Evolutionary conservation across 768 basidiomycete species (phyloP).

Genomic region (Scleroderma citrinum): DNA sequence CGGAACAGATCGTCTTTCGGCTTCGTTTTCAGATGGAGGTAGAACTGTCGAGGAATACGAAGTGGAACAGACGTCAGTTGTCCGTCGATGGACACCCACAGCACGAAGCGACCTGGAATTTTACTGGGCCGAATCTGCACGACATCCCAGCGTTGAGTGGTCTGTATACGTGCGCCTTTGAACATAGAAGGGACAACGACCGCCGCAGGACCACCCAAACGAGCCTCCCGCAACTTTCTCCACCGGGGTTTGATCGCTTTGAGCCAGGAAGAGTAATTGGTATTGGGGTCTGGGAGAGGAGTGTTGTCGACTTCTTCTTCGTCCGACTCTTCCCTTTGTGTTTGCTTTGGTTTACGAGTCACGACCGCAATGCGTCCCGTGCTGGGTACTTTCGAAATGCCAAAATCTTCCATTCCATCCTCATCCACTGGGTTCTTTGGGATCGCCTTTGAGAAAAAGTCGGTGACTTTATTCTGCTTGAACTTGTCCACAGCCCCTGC

Average conservation of each 20-base stretch:
- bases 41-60: constrained; percentile 87
- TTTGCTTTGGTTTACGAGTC: constrained; percentile 41
- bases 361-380: constrained; percentile 48
- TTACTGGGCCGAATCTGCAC: constrained; percentile 80
- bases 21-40: constrained; percentile 78
- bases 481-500: constrained; percentile 91
- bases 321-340: constrained; percentile 39
- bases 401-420: constrained; percentile 63
- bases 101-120: constrained; percentile 71
- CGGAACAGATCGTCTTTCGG: constrained; percentile 64
- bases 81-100: constrained; percentile 84
- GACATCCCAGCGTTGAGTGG: constrained; percentile 82
- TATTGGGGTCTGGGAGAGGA: constrained; percentile 57
- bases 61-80: constrained; percentile 77
- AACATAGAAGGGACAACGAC: constrained; percentile 69
- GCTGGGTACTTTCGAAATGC: constrained; percentile 12
- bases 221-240: constrained; percentile 53
- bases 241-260: constrained; percentile 72
- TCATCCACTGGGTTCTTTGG: constrained; percentile 10
- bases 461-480: constrained; percentile 95
- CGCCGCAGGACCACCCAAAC: constrained; percentile 35
- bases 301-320: constrained; percentile 19
- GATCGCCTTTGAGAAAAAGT: constrained; percentile 61
- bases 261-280: constrained; percentile 73
- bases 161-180: constrained; percentile 48